Percentiles rank a stretch among this genome's conserved stretches.
phyloP scores from a whole-genome alignment of 2,329 filamentous ascomycete genomes.

The Fusarium sp. region DNA sequence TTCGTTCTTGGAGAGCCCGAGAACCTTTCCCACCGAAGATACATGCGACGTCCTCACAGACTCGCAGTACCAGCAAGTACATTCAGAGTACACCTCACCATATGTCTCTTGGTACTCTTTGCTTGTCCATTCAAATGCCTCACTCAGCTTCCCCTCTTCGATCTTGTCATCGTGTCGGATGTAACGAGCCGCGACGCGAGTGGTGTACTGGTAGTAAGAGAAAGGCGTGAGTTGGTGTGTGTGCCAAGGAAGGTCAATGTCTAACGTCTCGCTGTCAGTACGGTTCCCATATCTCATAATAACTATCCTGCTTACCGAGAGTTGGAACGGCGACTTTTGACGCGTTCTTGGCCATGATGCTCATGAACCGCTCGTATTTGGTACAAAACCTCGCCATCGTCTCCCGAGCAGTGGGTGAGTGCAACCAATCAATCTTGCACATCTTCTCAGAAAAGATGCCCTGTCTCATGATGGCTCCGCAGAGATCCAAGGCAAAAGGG shows the following conservation, averaged over 20 bases:
- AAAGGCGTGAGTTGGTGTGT: constrained; percentile 79
- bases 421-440: constrained; percentile 81
- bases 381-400: constrained; percentile 74
- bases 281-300: background rate
- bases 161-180: constrained; percentile 90
- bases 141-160: constrained; percentile 72
- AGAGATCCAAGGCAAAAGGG: constrained; percentile 73
- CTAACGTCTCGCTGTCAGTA: background rate
- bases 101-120: constrained; percentile 75
- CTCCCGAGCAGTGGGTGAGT: constrained; percentile 71
- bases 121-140: constrained; percentile 78
- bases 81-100: constrained; percentile 77
- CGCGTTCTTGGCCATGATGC: constrained; percentile 64
- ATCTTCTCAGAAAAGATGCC: constrained; percentile 78
- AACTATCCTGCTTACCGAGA: constrained; percentile 54
- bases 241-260: constrained; percentile 83
- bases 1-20: constrained; percentile 60
- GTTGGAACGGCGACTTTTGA: constrained; percentile 72
- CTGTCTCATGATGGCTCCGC: constrained; percentile 74
- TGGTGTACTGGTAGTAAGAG: constrained; percentile 71
- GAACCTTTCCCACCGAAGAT: constrained; percentile 56
- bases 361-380: constrained; percentile 75
- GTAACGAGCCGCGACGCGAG: constrained; percentile 63
- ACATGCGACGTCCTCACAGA: constrained; percentile 59
- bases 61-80: constrained; percentile 89